These are phyloP conservation scores for Chaetomiaceae sp. DNA, from an alignment of 2,329 filamentous ascomycete genomes.

Conservation along the genomic window DNA sequence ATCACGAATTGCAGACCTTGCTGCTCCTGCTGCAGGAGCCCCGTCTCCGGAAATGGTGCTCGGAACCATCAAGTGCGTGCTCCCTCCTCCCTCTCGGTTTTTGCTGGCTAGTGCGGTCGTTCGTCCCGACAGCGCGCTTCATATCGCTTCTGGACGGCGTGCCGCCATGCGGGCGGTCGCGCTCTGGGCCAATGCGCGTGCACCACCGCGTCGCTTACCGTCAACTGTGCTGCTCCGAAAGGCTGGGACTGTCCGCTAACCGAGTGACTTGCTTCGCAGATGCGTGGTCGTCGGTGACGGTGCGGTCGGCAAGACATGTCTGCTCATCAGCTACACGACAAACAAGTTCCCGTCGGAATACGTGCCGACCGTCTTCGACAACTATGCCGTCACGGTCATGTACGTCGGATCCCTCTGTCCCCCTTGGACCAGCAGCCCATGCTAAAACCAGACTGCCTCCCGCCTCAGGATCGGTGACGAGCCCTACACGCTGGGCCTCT, in stretches of 20 bases:
- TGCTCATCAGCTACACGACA: constrained; percentile 98
- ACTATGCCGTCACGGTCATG: constrained; percentile 99
- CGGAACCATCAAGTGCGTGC: constrained; percentile 58
- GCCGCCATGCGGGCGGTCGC: background rate
- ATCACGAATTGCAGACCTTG: too few species aligned
- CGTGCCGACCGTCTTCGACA: constrained; percentile 98
- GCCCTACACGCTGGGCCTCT: constrained; percentile 92
- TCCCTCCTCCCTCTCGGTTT: constrained; percentile 11
- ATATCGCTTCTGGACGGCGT: background rate
- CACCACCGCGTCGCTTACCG: background rate
- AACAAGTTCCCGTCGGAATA: constrained; percentile 99
- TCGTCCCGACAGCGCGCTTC: background rate
- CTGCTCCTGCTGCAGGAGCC: constrained; percentile 35
- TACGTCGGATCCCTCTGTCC: constrained; percentile 47
- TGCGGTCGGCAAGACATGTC: constrained; percentile 98
- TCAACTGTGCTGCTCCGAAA: background rate
- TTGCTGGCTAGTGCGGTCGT: background rate
- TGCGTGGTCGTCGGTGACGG: constrained; percentile 99
- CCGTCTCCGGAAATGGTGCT: constrained; percentile 49
- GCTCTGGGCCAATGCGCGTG: background rate
- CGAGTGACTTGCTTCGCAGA: constrained; percentile 43
- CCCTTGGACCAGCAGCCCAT: constrained; percentile 7
- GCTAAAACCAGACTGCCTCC: constrained; percentile 12
- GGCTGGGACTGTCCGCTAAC: constrained; percentile 2
- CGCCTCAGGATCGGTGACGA: constrained; percentile 99